Base-by-base conservation (phyloP, 306 rosid genomes). In the Rubus parviflorus region DNA sequence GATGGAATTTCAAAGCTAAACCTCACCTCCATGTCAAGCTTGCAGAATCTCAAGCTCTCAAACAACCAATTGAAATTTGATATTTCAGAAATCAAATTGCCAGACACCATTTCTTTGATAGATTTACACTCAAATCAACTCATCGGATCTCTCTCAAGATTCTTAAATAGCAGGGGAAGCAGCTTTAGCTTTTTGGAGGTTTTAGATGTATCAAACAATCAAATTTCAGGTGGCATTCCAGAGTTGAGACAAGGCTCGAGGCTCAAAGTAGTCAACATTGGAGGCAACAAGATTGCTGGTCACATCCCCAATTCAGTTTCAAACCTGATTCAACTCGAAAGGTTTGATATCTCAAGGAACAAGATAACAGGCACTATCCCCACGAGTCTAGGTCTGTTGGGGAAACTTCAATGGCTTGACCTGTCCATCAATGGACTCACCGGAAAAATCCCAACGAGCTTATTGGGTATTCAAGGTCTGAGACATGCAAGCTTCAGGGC, bases 401-500 rank as follows among this genome's bases (percentile, higher is more conserved):
- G 60, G 79, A 89, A 90, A 35, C 90, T 95, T 40, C 87, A 88
- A 49, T 95, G 97, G 99, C 92, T 95, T 58, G 99, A 95, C 75
- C 57, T 95, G 78, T 95, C 99, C 64, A 87, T 89, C 62, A 95
- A 95, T 70, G 81, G 80, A n/a, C 87, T 95, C 54, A 79, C 96
- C 53, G 97, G 97, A 20, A 81, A 66, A 82, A 83, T 95, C 77
- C 97, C 99, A 74, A 72, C 83, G 66, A 89, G 91, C 85, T 78
- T 95, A 70, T 83, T 93, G 83, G 94, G 90, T 75, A 84, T 95
- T 60, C 70, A 68, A 78, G 83, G 69, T 51, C 84, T 95, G 16
- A 81, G 72, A 85, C 99, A 95, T 72, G 97, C 88, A 74, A 90
- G 80, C 82, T 95, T 95, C 88, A 85, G 97, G 80, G 90, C 97